Percentiles rank a stretch among this genome's conserved stretches.
Conservation (phyloP, 108 stramenopile genomes). For the Discostella stelligeroides region DNA sequence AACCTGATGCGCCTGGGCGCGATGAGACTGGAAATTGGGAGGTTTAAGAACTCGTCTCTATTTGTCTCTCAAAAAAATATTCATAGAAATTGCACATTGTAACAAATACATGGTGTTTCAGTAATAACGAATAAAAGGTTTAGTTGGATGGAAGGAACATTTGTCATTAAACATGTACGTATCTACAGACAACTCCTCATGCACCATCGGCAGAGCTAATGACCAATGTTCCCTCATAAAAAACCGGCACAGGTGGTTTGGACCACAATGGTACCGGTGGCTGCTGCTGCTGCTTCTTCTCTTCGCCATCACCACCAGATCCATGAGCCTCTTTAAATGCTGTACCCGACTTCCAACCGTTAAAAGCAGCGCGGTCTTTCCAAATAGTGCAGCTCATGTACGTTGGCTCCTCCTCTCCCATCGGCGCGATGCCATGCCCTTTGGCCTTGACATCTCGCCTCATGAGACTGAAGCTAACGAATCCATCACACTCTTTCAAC, state of each 20-base stretch:
- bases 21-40: neutral
- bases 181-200: conserved; percentile 28
- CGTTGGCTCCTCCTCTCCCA: conserved; percentile 70
- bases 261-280: conserved; percentile 66
- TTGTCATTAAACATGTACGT: too few relatives aligned
- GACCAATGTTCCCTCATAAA: conserved; percentile 86
- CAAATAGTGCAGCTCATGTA: conserved; percentile 76
- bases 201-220: conserved; percentile 75
- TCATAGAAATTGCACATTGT: too few relatives aligned
- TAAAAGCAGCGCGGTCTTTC: conserved; percentile 73
- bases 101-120: too few relatives aligned
- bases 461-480: conserved; percentile 74
- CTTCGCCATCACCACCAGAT: conserved; percentile 23
- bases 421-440: conserved; percentile 73
- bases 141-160: too few relatives aligned
- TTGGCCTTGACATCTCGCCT: conserved; percentile 83
- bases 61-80: too few relatives aligned
- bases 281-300: conserved; percentile 16
- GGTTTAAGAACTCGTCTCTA: too few relatives aligned
- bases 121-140: too few relatives aligned
- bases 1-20: neutral
- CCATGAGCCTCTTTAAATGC: conserved; percentile 75
- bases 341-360: conserved; percentile 63
- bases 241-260: conserved; percentile 74
- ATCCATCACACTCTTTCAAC: conserved; percentile 78